Evolutionary conservation across 192 early-diverging fungal species (phyloP), one percentile per base, ranked within the genome.

Genomic region (Paraglomus brasilianum): DNA sequence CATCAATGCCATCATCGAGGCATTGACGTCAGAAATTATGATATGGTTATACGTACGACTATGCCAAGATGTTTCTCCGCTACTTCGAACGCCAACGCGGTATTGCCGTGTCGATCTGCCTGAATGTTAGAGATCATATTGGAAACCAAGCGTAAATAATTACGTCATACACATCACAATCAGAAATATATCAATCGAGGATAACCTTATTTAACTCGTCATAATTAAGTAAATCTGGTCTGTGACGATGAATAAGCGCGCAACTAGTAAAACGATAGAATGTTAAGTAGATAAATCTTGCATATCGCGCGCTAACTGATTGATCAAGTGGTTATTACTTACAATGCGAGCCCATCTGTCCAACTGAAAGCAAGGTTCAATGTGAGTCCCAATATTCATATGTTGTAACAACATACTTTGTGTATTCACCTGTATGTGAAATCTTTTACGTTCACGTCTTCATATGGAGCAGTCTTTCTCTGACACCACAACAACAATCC

Each of bases 401-500:
- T 19, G 7, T n/a, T n/a, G n/a, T n/a, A n/a, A n/a, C n/a, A n/a
- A n/a, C n/a, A n/a, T n/a, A n/a, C n/a, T n/a, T n/a, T n/a, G n/a
- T n/a, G 17, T 7, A 55, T 21, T 55, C 43, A 69, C 67, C 67
- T 69, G 70, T 91, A 92, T 17, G 93, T 94, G 72, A 96, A 96
- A 70, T 97, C 92, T 40, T 88, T 82, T 50, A 98, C 92, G 61
- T 91, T 75, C 56, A 98, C 95, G 30, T 95, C 93, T 30, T 87
- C 78, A 75, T 95, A 95, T 1, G 92, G 91, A 5, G 93, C 87
- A 15, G 96, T 98, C 70, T 94, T 89, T 66, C 93, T 84, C 79
- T 98, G 96, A 81, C 95, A 97, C 96, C 96, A 98, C 17, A 98
- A 83, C 44, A 98, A 81, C 40, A 98, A 85, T 51, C 94, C 96